Evolutionary conservation across 2,329 filamentous ascomycete genomes (phyloP), one percentile per base, ranked within the genome.

Genomic region (Cladophialophora yegresii): DNA sequence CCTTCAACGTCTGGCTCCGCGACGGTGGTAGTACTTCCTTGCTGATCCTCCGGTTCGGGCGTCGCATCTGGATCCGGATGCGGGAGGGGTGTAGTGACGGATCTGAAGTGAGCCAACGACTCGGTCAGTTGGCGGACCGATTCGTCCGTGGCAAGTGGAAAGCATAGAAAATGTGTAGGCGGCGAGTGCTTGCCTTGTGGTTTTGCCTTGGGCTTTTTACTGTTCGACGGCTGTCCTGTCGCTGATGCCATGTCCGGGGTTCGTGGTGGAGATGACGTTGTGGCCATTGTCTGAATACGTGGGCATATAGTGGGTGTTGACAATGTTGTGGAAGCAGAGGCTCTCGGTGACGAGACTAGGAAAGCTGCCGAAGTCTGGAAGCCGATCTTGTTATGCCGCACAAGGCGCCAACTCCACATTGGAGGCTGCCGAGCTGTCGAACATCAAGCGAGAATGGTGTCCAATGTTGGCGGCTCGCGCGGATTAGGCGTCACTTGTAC

Each of bases 91-190:
- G 60, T 49, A 54, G 67, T 23, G 67, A 88, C 84, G 30, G 83
- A 77, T 63, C 79, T 82, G 74, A 96, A 93, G 6, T 80, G 73
- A 4, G 81, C 77, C 4, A 96, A 76, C 22, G 84, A 87, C 2
- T 77, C 75, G n/a, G 85, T 80, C 0, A 96, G 82, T 73, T 92
- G 87, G 0, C 84, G 81, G 13, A 85, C 81, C 1, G 88, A 90
- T 7, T 76, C 58, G 0, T 79, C 61, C 2, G 85, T 90, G 55
- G 89, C 81, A 6, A 97, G 84, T 1, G 92, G 79, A 6, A 81
- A 70, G 63, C 79, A 80, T 9, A 81, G 74, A 63, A 81, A 81
- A 70, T 81, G 79, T 0, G 79, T 81, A 13, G 77, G 69, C n/a
- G 36, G 36, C 16, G n/a, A 1, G 36, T 74, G 47, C 30, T 51